Evolutionary conservation across 345 rosid genomes (phyloP), one percentile per base, ranked within the genome.

Genomic region (Camelina sativa): DNA sequence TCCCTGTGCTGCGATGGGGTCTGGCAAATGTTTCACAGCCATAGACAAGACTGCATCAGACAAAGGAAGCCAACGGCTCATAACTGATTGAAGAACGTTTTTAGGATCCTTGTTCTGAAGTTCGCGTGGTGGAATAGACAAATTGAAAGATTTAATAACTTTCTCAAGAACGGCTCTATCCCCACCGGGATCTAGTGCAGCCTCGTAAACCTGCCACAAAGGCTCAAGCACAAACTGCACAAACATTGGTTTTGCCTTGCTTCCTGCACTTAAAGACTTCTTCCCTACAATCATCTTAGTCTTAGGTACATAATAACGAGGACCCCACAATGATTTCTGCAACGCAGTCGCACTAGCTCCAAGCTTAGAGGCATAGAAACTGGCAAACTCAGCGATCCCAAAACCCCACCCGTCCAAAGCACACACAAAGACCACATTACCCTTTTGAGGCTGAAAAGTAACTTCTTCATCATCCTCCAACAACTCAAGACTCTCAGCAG

Each of bases 391-490:
- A 52, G 70, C 60, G 72, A 90, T 72, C 22, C 83, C 80, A 48
- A 95, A 95, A 71, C 99, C 97, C 99, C 99, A 92, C 13, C 99
- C 99, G 64, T 92, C 97, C 67, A 90, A 61, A 12, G 96, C 97
- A 73, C 97, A 95, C 1, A 86, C 93, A 64, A 95, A 95, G 1
- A 86, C 93, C 37, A 92, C 97, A 75, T 95, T 92, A 34, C 97
- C 96, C 76, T 86, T 90, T 76, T 90, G 97, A 10, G 97, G 97
- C 75, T 90, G 99, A 81, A 95, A 95, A 1, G 92, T 87, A 76
- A 92, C 96, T 74, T 90, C 97, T 66, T 90, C 99, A 50, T 92
- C 98, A 56, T 94, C 97, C 74, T 95, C 97, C 35, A 90, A 52
- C 61, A 86, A 72, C 78, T 90, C 93, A 53, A 84, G 80, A 83